Conservation (phyloP, 768 basidiomycete species). For the Candolleomyces aberdarensis region DNA sequence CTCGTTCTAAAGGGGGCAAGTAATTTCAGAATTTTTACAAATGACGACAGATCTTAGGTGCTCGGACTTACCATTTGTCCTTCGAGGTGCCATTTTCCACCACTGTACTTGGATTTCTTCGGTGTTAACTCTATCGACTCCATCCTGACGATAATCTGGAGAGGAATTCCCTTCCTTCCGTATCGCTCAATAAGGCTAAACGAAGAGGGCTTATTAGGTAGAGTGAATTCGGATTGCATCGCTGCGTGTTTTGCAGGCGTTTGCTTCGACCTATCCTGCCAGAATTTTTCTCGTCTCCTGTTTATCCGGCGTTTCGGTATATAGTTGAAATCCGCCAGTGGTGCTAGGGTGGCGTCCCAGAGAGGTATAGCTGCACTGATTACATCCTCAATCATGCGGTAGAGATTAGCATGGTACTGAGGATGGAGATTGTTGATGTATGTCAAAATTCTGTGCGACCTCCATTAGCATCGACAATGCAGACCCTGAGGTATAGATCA, state of each 20-base stretch:
- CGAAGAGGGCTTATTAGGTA: background rate
- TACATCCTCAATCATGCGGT: background rate
- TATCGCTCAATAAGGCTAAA: background rate
- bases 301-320: background rate
- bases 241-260: background rate
- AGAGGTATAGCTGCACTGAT: background rate
- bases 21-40: background rate
- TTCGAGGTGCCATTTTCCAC: background rate
- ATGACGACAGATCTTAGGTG: background rate
- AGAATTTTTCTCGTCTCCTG: background rate
- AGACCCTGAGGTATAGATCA: background rate
- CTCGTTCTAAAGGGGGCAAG: slow-evolving; percentile 11
- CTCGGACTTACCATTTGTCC: background rate
- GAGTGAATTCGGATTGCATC: background rate
- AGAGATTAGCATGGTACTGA: background rate
- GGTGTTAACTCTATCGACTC: background rate
- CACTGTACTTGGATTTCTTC: background rate
- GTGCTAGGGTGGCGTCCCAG: background rate
- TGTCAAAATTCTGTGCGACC: background rate
- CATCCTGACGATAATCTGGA: background rate
- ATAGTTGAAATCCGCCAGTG: background rate
- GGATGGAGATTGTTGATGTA: slow-evolving; percentile 6
- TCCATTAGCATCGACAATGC: background rate
- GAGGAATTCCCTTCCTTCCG: background rate
- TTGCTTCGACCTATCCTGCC: background rate